Conservation (phyloP, 305 asterid genomes). For the Galium porrigens region DNA sequence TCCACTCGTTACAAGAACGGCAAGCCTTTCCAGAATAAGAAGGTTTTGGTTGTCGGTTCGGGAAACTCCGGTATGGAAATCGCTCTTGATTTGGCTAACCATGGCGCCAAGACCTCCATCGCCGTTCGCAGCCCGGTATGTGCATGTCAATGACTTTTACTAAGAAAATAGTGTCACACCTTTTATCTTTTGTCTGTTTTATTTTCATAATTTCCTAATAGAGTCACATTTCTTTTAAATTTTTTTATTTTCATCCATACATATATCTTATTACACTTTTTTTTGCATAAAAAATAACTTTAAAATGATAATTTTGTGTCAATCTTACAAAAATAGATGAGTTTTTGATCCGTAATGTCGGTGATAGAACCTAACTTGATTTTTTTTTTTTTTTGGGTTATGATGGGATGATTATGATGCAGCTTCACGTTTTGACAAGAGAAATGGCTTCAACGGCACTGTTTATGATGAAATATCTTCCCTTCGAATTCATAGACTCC, state of each 20-base stretch:
- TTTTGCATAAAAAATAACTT: too few species aligned
- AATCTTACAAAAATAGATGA: too few species aligned
- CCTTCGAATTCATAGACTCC: constrained; percentile 25
- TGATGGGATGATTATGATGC: constrained; percentile 11
- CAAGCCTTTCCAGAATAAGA: constrained; percentile 21
- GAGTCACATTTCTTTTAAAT: too few species aligned
- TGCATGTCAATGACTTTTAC: not conserved
- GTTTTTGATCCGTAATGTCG: not conserved
- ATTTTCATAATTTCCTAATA: too few species aligned
- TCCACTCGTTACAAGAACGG: constrained; percentile 46
- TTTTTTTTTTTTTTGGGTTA: not conserved
- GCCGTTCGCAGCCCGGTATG: constrained; percentile 53
- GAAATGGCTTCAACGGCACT: constrained; percentile 21
- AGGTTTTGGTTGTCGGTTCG: constrained; percentile 60
- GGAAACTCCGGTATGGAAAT: constrained; percentile 88
- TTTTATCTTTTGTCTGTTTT: too few species aligned
- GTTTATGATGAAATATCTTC: constrained; percentile 21
- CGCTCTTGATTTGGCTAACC: constrained; percentile 48
- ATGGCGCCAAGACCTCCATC: constrained; percentile 40
- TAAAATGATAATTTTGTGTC: too few species aligned
- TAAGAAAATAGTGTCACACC: not conserved
- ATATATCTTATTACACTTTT: too few species aligned
- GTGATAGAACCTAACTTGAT: not conserved
- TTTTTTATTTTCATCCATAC: too few species aligned
- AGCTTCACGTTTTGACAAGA: constrained; percentile 48